These are phyloP conservation scores for Umbelopsis vinacea DNA, from an alignment of 192 early-diverging fungal genomes.

Conservation along the genomic window DNA sequence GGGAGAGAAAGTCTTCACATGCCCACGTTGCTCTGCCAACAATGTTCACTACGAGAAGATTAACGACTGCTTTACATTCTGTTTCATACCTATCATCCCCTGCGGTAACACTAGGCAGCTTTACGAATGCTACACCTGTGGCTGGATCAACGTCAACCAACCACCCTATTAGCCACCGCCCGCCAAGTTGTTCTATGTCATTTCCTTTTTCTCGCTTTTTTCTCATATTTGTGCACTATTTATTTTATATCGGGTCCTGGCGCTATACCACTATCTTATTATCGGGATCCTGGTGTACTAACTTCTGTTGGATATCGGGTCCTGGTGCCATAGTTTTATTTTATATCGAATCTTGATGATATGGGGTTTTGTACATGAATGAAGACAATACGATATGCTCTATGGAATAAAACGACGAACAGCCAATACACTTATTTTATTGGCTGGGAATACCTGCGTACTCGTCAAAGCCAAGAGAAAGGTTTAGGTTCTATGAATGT, in stretches of 20 bases:
- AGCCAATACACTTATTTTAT: neutral
- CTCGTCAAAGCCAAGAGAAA: conserved; percentile 89
- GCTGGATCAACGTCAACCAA: conserved; percentile 38
- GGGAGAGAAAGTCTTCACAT: conserved; percentile 23
- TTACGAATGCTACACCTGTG: conserved; percentile 43
- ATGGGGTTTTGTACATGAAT: conserved; percentile 13
- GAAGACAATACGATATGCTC: conserved; percentile 11
- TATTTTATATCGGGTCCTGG: too few species aligned
- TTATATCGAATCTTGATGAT: neutral
- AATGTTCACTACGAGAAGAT: conserved; percentile 33
- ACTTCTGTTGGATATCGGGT: too few species aligned
- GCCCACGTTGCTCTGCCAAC: conserved; percentile 39
- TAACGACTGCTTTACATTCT: conserved; percentile 43
- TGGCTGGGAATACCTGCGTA: conserved; percentile 82
- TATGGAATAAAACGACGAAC: conserved; percentile 6
- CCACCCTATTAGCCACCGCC: conserved; percentile 22
- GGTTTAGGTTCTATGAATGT: conserved; percentile 81
- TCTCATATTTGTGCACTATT: too few species aligned
- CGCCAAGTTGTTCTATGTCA: too few species aligned
- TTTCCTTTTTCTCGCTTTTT: too few species aligned
- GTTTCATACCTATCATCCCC: conserved; percentile 43
- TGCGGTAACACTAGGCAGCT: conserved; percentile 30
- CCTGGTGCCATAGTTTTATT: neutral
- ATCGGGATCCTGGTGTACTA: too few species aligned
- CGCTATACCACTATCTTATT: too few species aligned